Conservation (phyloP, 495 filamentous ascomycete species). For the Hypoxylon intermedium region DNA sequence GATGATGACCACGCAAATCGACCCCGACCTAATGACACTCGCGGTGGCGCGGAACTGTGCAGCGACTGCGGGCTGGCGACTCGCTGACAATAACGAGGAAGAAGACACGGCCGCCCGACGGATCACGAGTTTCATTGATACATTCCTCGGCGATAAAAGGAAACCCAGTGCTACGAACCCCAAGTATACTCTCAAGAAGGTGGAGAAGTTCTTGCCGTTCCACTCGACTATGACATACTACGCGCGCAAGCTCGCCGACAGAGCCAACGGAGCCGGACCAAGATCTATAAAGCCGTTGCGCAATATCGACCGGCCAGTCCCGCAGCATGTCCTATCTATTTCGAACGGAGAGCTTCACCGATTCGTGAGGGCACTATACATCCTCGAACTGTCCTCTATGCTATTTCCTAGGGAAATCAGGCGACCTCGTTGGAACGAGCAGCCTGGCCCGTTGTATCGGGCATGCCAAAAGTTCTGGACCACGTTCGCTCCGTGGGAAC, state of each 20-base stretch:
- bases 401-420: neutral
- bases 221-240: neutral
- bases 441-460: neutral
- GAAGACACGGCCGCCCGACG: neutral
- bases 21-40: neutral
- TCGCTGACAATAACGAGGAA: neutral
- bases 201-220: neutral
- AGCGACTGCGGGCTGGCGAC: neutral
- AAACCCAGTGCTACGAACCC: neutral
- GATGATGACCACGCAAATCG: neutral
- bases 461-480: neutral
- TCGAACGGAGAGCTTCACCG: neutral
- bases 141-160: neutral
- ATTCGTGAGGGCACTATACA: slow-evolving; percentile 6
- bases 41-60: neutral
- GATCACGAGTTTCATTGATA: neutral
- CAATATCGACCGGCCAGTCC: neutral
- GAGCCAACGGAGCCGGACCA: neutral
- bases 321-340: neutral
- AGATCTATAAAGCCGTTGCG: too few relatives aligned
- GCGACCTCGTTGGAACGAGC: neutral
- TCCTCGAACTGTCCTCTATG: neutral
- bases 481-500: slow-evolving; percentile 8
- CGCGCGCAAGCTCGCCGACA: neutral
- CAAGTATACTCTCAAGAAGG: neutral